These are phyloP conservation scores for Cladosporium sp. DNA, from an alignment of 2,329 filamentous ascomycete genomes.

Conservation along the genomic window DNA sequence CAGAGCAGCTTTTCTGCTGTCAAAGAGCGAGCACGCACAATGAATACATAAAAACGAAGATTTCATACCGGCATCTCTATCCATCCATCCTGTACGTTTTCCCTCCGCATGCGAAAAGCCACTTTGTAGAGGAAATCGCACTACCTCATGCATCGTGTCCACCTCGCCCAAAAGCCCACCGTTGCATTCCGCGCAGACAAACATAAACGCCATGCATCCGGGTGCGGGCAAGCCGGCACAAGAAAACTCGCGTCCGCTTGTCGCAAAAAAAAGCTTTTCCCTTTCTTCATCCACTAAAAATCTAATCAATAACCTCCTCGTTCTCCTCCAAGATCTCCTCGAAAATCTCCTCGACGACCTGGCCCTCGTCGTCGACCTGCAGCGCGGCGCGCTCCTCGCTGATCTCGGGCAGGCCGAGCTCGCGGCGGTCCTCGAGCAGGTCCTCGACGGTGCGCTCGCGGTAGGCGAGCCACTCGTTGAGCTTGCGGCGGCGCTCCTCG, in stretches of 20 bases:
- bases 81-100: background rate
- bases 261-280: background rate
- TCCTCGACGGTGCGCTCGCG: conserved; percentile 66
- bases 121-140: background rate
- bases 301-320: conserved; percentile 62
- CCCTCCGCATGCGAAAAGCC: background rate
- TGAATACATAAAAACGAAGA: background rate
- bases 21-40: too few relatives aligned
- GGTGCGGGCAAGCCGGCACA: too few relatives aligned
- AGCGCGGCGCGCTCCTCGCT: conserved; percentile 56
- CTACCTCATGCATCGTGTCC: too few relatives aligned
- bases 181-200: too few relatives aligned
- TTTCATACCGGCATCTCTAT: background rate
- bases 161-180: too few relatives aligned
- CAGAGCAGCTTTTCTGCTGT: too few relatives aligned
- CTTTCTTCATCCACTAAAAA: background rate
- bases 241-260: too few relatives aligned
- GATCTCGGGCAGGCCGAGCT: conserved; percentile 59
- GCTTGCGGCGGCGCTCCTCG: conserved; percentile 71
- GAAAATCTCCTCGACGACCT: conserved; percentile 66
- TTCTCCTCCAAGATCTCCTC: conserved; percentile 85
- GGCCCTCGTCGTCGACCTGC: conserved; percentile 44
- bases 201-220: too few relatives aligned
- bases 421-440: conserved; percentile 63
- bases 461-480: conserved; percentile 88